Evolutionary conservation across 257 asterid species (phyloP), one percentile per base, ranked within the genome.

Genomic region (Thymus mandschuricus): DNA sequence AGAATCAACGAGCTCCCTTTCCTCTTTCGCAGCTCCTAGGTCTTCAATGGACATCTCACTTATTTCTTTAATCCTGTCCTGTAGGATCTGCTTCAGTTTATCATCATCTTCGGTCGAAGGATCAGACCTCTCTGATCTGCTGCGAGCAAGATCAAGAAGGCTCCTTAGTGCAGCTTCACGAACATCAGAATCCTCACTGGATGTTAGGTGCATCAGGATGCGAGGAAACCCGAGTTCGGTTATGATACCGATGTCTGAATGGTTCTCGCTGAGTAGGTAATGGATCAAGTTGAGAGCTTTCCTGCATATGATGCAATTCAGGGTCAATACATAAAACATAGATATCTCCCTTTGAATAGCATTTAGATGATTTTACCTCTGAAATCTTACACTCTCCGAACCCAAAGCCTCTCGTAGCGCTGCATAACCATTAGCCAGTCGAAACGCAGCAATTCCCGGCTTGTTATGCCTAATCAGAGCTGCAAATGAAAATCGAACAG

Each of bases 151-250:
- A 64, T 84, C 90, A 21, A 95, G 96, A 48, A 95, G 93, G 40
- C 86, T 84, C n/a, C 80, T 76, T 3, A 95, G 94, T 29, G 96
- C 96, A 66, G 86, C 97, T 85, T 92, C 99, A 34, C 97, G 87
- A 1, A 95, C 91, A 5, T 86, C 91, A 49, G 81, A 76, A 75
- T 89, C 97, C 60, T 88, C 87, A 21, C 91, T 87, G 12, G 96
- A 82, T 52, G 92, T 93, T 49, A 92, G 91, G 84, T 87, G 96
- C 86, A 85, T 80, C 57, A 87, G 58, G 49, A 81, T 80, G 30
- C 92, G 91, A 41, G 89, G 87, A 57, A 88, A 86, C 43, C 96
- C 97, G 1, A 89, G 83, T 78, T 88, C 96, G 2, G 81, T 74
- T 28, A 84, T 84, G 7, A 82, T 66, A 40, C 69, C 76, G 68